Evolutionary conservation across 2,329 filamentous ascomycete genomes (phyloP).

Genomic region (Colletotrichum incanum): DNA sequence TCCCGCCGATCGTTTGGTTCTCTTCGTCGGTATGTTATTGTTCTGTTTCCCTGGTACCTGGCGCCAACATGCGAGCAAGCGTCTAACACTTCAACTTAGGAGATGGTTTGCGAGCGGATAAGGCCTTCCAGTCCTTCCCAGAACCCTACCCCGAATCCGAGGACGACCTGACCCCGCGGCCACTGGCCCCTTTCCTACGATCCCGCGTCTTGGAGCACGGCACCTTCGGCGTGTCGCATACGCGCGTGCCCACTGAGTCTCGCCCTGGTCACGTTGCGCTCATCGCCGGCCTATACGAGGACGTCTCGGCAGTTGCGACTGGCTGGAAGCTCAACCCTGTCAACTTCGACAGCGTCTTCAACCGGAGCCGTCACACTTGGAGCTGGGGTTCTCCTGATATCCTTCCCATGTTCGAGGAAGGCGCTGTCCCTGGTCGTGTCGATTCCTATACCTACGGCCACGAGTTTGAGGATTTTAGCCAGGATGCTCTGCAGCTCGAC

Average conservation of each 20-base stretch:
- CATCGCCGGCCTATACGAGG: constrained; percentile 96
- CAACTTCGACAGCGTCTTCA: constrained; percentile 99
- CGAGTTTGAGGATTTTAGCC: constrained; percentile 92
- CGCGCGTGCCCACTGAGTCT: constrained; percentile 95
- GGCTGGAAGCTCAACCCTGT: constrained; percentile 99
- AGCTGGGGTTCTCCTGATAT: constrained; percentile 99
- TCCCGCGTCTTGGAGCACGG: constrained; percentile 90
- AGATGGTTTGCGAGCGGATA: constrained; percentile 96
- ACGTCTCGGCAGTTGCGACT: constrained; percentile 96
- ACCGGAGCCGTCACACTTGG: constrained; percentile 96
- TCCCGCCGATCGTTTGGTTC: constrained; percentile 90
- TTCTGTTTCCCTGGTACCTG: constrained; percentile 5
- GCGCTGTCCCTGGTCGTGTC: constrained; percentile 89
- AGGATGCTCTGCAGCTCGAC: constrained; percentile 85
- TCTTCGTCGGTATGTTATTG: constrained; percentile 83
- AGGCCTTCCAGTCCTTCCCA: constrained; percentile 94
- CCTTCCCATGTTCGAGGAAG: constrained; percentile 94
- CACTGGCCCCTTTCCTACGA: constrained; percentile 91
- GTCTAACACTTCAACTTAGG: constrained; percentile 61
- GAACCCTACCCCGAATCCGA: constrained; percentile 83
- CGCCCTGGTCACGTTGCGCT: constrained; percentile 96
- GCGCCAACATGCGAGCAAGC: neutral
- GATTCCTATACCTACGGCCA: constrained; percentile 88
- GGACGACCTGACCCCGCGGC: constrained; percentile 79
- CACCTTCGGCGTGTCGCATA: constrained; percentile 98